Conservation (phyloP, 495 filamentous ascomycete genomes). For the Tuber melanosporum region DNA sequence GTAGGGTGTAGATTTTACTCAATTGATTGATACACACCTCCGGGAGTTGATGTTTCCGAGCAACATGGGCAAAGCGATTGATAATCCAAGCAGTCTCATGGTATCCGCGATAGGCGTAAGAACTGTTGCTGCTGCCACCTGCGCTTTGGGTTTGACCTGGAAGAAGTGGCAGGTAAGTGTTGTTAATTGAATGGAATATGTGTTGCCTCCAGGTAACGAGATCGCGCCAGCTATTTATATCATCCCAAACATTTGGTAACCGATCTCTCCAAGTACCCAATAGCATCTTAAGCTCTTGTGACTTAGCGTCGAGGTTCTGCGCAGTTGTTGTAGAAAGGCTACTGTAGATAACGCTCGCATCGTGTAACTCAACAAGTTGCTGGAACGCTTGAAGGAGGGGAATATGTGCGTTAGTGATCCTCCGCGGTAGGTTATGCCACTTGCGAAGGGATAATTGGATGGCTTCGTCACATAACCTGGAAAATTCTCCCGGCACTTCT, state of each 20-base stretch:
- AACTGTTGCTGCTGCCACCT: conserved; percentile 53
- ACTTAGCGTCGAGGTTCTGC: conserved; percentile 83
- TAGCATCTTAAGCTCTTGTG: conserved; percentile 87
- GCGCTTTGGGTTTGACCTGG: conserved; percentile 73
- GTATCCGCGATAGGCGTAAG: conserved; percentile 92
- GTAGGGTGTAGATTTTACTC: conserved; percentile 94
- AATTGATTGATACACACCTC: conserved; percentile 96
- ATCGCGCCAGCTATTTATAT: conserved; percentile 98
- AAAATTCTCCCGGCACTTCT: conserved; percentile 74
- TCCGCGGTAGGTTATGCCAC: conserved; percentile 91
- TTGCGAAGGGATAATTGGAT: conserved; percentile 95
- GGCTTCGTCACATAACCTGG: conserved; percentile 83
- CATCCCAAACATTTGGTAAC: conserved; percentile 96
- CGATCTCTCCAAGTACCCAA: conserved; percentile 93
- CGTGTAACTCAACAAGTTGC: conserved; percentile 94
- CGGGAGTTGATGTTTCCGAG: conserved; percentile 90
- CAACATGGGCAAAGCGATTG: conserved; percentile 96
- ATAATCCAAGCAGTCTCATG: conserved; percentile 99
- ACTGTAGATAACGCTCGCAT: conserved; percentile 89
- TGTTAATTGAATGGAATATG: conserved; percentile 95
- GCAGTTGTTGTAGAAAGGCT: conserved; percentile 80
- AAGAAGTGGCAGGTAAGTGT: conserved; percentile 78
- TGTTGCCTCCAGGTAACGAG: conserved; percentile 98
- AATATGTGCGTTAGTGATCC: conserved; percentile 91
- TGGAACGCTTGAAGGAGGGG: conserved; percentile 96